phyloP scores from a whole-genome alignment of 2,329 filamentous ascomycete species.

The Ascochyta rabiei region DNA sequence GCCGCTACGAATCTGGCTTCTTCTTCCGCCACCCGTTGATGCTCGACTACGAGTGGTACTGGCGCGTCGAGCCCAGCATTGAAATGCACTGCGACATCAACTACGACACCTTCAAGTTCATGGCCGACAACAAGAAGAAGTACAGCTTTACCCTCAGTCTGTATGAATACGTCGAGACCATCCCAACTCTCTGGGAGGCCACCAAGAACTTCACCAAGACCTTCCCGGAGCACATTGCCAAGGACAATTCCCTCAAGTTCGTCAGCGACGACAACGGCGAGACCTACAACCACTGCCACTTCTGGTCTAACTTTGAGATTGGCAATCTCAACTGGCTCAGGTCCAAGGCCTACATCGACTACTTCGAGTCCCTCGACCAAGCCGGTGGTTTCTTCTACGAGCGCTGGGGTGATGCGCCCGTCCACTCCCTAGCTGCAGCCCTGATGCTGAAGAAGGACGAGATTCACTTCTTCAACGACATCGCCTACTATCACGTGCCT shows the following conservation, averaged over 20 bases:
- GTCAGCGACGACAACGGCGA: slow-evolving; percentile 90
- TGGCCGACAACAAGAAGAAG: slow-evolving; percentile 96
- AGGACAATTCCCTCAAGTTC: slow-evolving; percentile 88
- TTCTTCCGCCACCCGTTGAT: slow-evolving; percentile 96
- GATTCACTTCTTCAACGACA: slow-evolving; percentile 98
- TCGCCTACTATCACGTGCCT: slow-evolving; percentile 96
- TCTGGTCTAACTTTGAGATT: slow-evolving; percentile 99
- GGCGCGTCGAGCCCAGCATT: slow-evolving; percentile 96
- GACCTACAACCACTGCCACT: slow-evolving; percentile 96
- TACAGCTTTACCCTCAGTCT: slow-evolving; percentile 96
- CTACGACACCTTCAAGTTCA: slow-evolving; percentile 95
- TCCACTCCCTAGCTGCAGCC: slow-evolving; percentile 94
- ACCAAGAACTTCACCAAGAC: slow-evolving; percentile 92
- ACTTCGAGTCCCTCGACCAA: slow-evolving; percentile 83
- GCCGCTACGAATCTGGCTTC: slow-evolving; percentile 97
- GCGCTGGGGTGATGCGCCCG: slow-evolving; percentile 95
- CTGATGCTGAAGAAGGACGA: slow-evolving; percentile 90
- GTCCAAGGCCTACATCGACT: slow-evolving; percentile 86
- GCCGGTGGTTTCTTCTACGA: slow-evolving; percentile 99
- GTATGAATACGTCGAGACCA: slow-evolving; percentile 96
- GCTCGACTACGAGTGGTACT: slow-evolving; percentile 98
- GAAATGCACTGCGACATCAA: slow-evolving; percentile 95
- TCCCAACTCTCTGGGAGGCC: slow-evolving; percentile 94
- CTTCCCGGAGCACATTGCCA: slow-evolving; percentile 84
- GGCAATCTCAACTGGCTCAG: slow-evolving; percentile 93